phyloP scores from a whole-genome alignment of 352 stramenopile genomes.

The Pythium brassicae region DNA sequence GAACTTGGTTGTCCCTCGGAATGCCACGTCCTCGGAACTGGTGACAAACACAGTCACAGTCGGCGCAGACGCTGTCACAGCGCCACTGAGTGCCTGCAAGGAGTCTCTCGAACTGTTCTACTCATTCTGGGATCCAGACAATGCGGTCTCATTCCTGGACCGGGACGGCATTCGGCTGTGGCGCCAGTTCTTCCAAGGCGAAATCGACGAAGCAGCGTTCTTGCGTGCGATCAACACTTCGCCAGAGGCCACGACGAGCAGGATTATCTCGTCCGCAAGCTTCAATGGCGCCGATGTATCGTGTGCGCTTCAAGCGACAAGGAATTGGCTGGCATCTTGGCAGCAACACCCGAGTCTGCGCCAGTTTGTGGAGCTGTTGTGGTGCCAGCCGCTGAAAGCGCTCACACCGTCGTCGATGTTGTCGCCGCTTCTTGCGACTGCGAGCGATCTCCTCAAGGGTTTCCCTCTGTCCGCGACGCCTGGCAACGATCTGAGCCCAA shows the following conservation, averaged over 20 bases:
- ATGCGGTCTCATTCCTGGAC: constrained; percentile 36
- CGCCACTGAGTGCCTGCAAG: constrained; percentile 22
- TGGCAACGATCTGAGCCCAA: background rate
- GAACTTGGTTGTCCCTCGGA: constrained; percentile 17
- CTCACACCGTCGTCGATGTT: constrained; percentile 5
- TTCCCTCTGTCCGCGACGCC: constrained; percentile 19
- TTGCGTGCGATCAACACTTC: background rate
- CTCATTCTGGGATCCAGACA: constrained; percentile 34
- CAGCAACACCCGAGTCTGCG: constrained; percentile 36
- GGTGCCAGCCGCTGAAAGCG: constrained; percentile 18
- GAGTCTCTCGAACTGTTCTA: constrained; percentile 26
- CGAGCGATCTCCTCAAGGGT: constrained; percentile 13
- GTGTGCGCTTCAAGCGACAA: constrained; percentile 35
- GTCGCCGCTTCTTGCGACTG: constrained; percentile 2
- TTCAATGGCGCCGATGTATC: constrained; percentile 16
- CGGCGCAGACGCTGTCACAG: constrained; percentile 1
- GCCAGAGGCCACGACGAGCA: background rate
- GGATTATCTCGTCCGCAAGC: background rate
- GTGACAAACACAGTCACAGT: constrained; percentile 28
- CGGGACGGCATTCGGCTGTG: constrained; percentile 21
- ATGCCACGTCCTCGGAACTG: constrained; percentile 22
- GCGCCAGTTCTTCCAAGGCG: constrained; percentile 13
- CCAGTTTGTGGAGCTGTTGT: constrained; percentile 50
- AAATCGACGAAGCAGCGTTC: constrained; percentile 14
- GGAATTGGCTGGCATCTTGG: constrained; percentile 55